These are phyloP conservation scores for Plasmodium coatneyi DNA, from an alignment of 169 alveolate species.

Conservation along the genomic window DNA sequence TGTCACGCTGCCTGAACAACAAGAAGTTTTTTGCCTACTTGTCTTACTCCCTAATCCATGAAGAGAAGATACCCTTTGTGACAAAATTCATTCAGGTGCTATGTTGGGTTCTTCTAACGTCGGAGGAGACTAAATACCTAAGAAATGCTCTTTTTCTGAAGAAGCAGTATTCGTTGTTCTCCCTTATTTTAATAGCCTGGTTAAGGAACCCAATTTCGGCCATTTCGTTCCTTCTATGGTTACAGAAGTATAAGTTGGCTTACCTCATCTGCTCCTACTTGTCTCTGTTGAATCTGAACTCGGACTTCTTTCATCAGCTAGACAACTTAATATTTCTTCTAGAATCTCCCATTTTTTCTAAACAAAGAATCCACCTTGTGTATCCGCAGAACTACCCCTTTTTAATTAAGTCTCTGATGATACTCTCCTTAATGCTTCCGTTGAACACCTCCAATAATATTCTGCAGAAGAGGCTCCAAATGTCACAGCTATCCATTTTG, in stretches of 20 bases:
- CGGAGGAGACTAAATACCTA: slow-evolving; percentile 82
- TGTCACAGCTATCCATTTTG: slow-evolving; percentile 52
- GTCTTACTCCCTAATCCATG: slow-evolving; percentile 36
- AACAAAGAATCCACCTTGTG: slow-evolving; percentile 82
- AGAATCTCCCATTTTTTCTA: slow-evolving; percentile 82
- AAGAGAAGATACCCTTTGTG: slow-evolving; percentile 41
- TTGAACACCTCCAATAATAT: slow-evolving; percentile 64
- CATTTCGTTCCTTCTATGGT: slow-evolving; percentile 83
- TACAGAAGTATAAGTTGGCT: slow-evolving; percentile 83
- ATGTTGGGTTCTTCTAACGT: slow-evolving; percentile 84
- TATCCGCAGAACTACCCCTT: slow-evolving; percentile 80
- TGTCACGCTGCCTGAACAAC: slow-evolving; percentile 58
- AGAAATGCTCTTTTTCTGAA: slow-evolving; percentile 76
- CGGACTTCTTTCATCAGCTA: slow-evolving; percentile 78
- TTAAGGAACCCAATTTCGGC: slow-evolving; percentile 78
- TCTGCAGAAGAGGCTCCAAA: slow-evolving; percentile 63
- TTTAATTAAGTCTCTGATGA: slow-evolving; percentile 80
- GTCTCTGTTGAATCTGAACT: slow-evolving; percentile 24
- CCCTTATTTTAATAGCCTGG: slow-evolving; percentile 81
- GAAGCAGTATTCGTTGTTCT: slow-evolving; percentile 68
- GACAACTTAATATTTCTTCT: slow-evolving; percentile 82
- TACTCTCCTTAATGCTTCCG: slow-evolving; percentile 64
- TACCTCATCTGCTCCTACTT: slow-evolving; percentile 52
- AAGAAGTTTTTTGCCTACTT: slow-evolving; percentile 65
- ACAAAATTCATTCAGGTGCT: slow-evolving; percentile 79